Evolutionary conservation across 208 protist species (phyloP), one percentile per base, ranked within the genome.

Genomic region (Trypanosoma grayi): DNA sequence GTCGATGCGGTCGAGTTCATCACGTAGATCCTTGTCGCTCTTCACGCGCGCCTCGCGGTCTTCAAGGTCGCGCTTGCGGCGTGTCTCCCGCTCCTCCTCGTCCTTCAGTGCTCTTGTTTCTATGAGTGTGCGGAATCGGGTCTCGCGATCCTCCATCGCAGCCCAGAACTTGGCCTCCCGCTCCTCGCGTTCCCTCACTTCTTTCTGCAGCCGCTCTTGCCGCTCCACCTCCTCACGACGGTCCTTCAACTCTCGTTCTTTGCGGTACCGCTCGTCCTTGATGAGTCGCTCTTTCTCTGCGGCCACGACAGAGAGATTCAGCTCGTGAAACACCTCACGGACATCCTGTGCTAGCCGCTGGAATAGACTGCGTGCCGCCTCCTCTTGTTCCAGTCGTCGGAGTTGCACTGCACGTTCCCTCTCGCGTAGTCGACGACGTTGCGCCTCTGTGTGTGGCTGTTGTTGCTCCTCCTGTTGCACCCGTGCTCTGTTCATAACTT

Each of bases 251-350:
- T 94, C 91, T 0, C 87, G 81, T 62, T 94, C 91, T 41, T 79
- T 84, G 18, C 87, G 87, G 59, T 94, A 96, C 10, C 87, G 83
- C 69, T 93, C 91, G 44, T 96, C 91, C 59, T 93, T 94, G n/a
- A 93, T 69, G 2, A 94, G 77, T 2, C 91, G 81, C 75, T 96
- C 87, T 69, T 92, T 92, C 50, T 96, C 91, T 9, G 91, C 84
- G 0, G 91, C 85, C 6, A 96, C 88, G 20, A 96, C 84, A 41
- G 87, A 85, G 7, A 96, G 69, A 67, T 94, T 94, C 2, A 96
- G 78, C 65, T 96, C 91, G 55, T 93, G 85, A 61, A 96, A 96
- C 7, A 96, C 86, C 20, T 93, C 85, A 4, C 88, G 75, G 18
- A 96, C 86, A 60, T 96, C 91, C 53, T 94, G 79, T 8, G 91